phyloP scores from a whole-genome alignment of 345 rosid species.

The Isatis tinctoria region DNA sequence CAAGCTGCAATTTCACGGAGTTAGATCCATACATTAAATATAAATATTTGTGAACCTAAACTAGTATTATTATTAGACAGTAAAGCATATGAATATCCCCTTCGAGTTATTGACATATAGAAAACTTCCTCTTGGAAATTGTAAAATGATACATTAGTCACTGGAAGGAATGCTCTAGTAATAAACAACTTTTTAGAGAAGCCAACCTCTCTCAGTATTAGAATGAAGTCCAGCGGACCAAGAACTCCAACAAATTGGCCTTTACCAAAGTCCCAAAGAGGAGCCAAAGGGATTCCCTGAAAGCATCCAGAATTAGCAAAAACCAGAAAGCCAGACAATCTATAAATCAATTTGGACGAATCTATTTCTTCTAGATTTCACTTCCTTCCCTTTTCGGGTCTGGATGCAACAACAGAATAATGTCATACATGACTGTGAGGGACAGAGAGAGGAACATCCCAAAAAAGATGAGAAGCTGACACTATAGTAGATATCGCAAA shows the following conservation, averaged over 20 bases:
- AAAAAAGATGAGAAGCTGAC: conserved; percentile 19
- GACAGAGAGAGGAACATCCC: conserved; percentile 6
- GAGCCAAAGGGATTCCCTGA: conserved; percentile 80
- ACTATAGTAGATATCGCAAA: conserved; percentile 18
- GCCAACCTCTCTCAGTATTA: conserved; percentile 72
- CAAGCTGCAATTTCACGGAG: conserved; percentile 52
- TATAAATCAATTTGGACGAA: not conserved
- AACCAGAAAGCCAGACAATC: conserved; percentile 18
- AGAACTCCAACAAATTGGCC: conserved; percentile 84
- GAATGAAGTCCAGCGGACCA: conserved; percentile 73
- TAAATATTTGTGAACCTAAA: not conserved
- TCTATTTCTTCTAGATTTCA: not conserved
- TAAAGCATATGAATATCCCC: not conserved
- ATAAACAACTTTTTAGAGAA: conserved; percentile 3
- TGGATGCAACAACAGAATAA: conserved; percentile 19
- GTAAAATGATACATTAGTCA: not conserved
- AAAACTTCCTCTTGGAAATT: not conserved
- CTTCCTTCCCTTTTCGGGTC: conserved; percentile 2
- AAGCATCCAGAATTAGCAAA: conserved; percentile 31
- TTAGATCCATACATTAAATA: conserved; percentile 1
- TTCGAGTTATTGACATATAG: not conserved
- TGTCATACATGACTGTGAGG: conserved; percentile 5
- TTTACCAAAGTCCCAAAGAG: conserved; percentile 70
- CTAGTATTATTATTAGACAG: not conserved
- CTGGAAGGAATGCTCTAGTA: not conserved